Evolutionary conservation across 805 yeast genomes (phyloP), one percentile per base, ranked within the genome.

Genomic region (Nakazawaea peltata): DNA sequence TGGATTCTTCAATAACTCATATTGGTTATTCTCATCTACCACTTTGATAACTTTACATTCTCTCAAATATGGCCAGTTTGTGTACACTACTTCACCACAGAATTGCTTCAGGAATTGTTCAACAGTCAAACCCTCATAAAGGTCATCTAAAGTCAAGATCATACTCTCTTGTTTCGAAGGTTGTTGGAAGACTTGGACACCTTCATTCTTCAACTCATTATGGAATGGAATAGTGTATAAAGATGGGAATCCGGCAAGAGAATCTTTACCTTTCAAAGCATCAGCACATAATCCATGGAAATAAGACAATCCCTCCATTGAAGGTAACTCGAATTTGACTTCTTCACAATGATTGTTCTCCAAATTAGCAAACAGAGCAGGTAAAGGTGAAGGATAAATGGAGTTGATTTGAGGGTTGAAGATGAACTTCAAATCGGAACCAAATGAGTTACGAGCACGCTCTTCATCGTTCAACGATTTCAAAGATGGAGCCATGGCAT

Each of bases 231-330:
- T 56, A 1, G 94, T 75, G 32, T 72, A 58, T 49, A 92, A 66
- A 11, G 90, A 66, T 34, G 98, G 97, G 69, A 92, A 92, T 1
- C 97, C 96, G 8, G 95, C 94, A 36, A 82, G 59, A 38, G 82
- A 63, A 2, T 78, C 69, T n/a, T 60, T 61, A 27, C 97, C 97
- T 2, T 69, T 56, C 36, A 69, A 64, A 6, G 86, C 92, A 36
- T 81, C 82, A 18, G 69, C 65, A 25, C 74, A 61, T 35, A 88
- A 65, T 3, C 87, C 88, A 40, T 67, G 64, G 32, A 66, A 63
- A 34, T 65, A 57, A 11, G 54, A 51, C 41, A 44, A 33, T 7
- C 55, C 65, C 37, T 56, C 61, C 46, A 72, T 54, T 1, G 67
- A 50, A 6, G 85, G 81, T 27, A 79, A 60, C 3, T 56, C 51